Base-by-base conservation (phyloP, 352 stramenopile species). In the Pythium oligandrum region DNA sequence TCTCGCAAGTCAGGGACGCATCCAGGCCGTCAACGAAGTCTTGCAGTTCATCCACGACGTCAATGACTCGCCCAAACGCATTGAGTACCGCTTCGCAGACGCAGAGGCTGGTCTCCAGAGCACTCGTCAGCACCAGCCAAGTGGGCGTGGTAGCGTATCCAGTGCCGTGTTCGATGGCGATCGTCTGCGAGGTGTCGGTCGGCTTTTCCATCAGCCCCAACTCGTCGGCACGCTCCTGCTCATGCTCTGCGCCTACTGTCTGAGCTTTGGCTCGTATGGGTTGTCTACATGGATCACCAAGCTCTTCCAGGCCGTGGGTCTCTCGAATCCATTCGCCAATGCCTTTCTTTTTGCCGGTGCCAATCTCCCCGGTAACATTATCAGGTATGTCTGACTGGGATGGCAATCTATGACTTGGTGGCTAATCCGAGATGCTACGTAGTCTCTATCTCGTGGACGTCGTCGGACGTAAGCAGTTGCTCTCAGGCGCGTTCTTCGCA, bases 281-380 rank as follows among this genome's bases (percentile, higher is more conserved):
- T 66, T 98, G 26, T 88, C 87, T 6, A 96, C 90, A 31, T 98
- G 92, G 92, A 97, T 98, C 56, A 97, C 94, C 34, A 97, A 86
- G 52, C 57, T 98, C 0, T 97, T 98, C 70, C 61, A 90, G 48
- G 77, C 67, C 34, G 76, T 96, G 38, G 69, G 94, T 32, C 66
- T 96, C n/a, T 77, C 83, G 55, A 86, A 97, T 38, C 76, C 79
- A 5, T 97, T 97, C 59, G 83, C 83, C n/a, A 97, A 97, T 71
- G 86, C 89, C 10, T 93, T 97, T 54, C 64, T 97, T 11, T 97
- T 97, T 79, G 90, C 92, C 9, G 70, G 79, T 5, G 81, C 86
- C 32, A 97, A 96, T 64, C 58, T 98, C 1, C 92, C 92, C 2
- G 92, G 92, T 10, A 98, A 97, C 57, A 48, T 97, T 9, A 49